Evolutionary conservation across 164 flowering plant species (phyloP).

Genomic region (Aristolochia californica): DNA sequence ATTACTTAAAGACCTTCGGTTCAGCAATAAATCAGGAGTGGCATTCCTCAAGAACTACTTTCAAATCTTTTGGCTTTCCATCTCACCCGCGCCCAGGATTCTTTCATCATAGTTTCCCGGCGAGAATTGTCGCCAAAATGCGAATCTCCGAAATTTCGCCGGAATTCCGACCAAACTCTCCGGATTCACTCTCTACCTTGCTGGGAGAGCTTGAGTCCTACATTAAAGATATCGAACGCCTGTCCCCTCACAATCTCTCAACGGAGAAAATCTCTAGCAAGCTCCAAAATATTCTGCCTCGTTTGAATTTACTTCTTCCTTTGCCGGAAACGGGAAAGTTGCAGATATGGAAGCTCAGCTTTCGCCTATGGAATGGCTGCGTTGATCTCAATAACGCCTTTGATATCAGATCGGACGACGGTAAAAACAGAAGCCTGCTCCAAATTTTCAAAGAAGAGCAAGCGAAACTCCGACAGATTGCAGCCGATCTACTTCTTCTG

Average conservation of each 20-base stretch:
- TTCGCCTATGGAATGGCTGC: conserved; percentile 92
- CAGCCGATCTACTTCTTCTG: conserved; percentile 57
- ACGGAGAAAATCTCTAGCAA: conserved; percentile 7
- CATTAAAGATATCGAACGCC: conserved; percentile 18
- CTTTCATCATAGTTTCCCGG: too few species aligned
- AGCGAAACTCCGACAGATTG: conserved; percentile 65
- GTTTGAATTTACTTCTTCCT: conserved; percentile 27
- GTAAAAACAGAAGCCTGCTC: background rate
- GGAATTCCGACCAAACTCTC: conserved; percentile 1
- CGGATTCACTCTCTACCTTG: conserved; percentile 7
- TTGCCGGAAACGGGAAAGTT: conserved; percentile 59
- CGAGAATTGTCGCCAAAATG: conserved; percentile 14
- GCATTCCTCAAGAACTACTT: too few species aligned
- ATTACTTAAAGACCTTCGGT: too few species aligned
- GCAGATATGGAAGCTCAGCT: conserved; percentile 79
- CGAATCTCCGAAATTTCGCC: conserved; percentile 20
- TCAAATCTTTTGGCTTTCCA: too few species aligned
- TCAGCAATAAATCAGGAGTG: too few species aligned
- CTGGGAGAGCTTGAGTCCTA: conserved; percentile 20
- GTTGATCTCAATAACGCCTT: conserved; percentile 73
- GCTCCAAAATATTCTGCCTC: conserved; percentile 14
- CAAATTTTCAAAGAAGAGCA: conserved; percentile 20
- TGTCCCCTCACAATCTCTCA: conserved; percentile 7
- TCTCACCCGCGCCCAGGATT: too few species aligned
- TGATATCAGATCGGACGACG: conserved; percentile 6